phyloP scores from a whole-genome alignment of 192 early-diverging fungal species.

The Phycomyces nitens region DNA sequence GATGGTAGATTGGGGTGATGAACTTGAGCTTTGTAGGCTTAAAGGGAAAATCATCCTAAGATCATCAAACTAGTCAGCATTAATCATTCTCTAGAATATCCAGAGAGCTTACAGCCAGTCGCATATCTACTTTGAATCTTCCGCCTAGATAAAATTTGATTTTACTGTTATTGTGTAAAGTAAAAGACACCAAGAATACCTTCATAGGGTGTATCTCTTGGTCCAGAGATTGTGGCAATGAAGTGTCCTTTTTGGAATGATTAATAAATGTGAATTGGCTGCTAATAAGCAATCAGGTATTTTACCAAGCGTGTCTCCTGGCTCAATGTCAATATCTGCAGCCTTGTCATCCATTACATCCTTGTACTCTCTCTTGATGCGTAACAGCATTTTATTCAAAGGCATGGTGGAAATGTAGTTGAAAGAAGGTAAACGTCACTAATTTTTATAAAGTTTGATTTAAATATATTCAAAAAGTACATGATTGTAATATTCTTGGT shows the following conservation, averaged over 20 bases:
- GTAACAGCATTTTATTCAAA: neutral
- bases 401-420: neutral
- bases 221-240: slow-evolving; percentile 13
- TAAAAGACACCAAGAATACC: neutral
- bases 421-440: neutral
- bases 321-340: neutral
- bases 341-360: neutral
- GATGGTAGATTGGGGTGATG: slow-evolving; percentile 49
- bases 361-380: neutral
- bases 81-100: neutral
- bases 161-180: no score
- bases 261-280: neutral
- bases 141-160: slow-evolving; percentile 17
- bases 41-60: slow-evolving; percentile 40
- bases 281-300: neutral
- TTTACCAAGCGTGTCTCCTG: neutral
- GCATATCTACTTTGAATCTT: slow-evolving; percentile 15
- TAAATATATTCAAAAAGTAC: no score
- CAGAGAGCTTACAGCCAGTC: slow-evolving; percentile 8
- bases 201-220: slow-evolving; percentile 30
- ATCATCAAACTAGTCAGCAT: no score
- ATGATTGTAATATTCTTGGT: no score
- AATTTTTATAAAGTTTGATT: no score
- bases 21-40: slow-evolving; percentile 54
- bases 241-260: neutral